Conservation (phyloP, 257 asterid species). For the Solanum lignicaule region DNA sequence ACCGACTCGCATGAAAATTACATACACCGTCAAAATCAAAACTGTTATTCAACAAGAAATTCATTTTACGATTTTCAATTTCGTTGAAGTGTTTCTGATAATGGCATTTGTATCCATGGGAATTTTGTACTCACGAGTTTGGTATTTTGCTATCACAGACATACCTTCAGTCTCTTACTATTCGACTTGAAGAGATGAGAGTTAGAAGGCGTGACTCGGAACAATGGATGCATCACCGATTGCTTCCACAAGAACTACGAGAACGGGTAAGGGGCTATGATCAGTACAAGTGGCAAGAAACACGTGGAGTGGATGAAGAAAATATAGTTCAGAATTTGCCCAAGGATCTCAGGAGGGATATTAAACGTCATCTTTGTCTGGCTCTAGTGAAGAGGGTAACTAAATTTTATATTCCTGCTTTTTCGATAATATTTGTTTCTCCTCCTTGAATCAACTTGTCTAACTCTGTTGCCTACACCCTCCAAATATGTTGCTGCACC, state of each 20-base stretch:
- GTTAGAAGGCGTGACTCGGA: slow-evolving; percentile 83
- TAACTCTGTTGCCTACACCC: not conserved
- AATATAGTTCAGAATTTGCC: slow-evolving; percentile 81
- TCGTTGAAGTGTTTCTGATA: not conserved
- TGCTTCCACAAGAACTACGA: slow-evolving; percentile 74
- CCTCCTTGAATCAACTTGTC: not conserved
- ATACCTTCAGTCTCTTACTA: slow-evolving; percentile 86
- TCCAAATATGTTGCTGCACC: not conserved
- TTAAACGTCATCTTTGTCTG: slow-evolving; percentile 82
- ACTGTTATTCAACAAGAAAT: not conserved
- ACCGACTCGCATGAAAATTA: not conserved
- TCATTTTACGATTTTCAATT: not conserved
- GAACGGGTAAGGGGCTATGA: slow-evolving; percentile 85
- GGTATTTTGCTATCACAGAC: slow-evolving; percentile 39
- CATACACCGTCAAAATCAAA: not conserved
- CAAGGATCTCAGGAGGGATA: slow-evolving; percentile 82
- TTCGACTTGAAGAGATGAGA: slow-evolving; percentile 93
- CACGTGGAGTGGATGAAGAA: slow-evolving; percentile 91
- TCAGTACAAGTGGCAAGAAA: slow-evolving; percentile 90
- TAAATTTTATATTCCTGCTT: not conserved
- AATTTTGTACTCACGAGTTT: not conserved
- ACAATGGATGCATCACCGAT: slow-evolving; percentile 99
- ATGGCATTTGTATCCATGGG: not conserved
- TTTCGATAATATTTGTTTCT: not conserved
- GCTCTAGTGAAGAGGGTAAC: slow-evolving; percentile 81